These are phyloP conservation scores for Vickermania spadyakhi DNA, from an alignment of 208 protist genomes.

Conservation along the genomic window DNA sequence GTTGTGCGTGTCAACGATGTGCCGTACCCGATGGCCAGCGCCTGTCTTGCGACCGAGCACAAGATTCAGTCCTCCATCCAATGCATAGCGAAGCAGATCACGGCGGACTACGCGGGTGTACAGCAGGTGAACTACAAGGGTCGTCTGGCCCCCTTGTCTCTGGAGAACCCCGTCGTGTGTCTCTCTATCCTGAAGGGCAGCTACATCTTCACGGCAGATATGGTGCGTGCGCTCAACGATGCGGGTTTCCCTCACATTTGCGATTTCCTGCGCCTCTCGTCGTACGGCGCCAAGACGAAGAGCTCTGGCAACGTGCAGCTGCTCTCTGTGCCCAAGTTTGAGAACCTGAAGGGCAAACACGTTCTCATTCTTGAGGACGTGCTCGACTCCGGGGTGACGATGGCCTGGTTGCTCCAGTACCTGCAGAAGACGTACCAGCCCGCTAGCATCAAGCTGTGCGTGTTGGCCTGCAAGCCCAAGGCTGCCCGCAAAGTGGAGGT, in stretches of 20 bases:
- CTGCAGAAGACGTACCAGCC: slow-evolving; percentile 32
- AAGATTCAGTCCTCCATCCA: slow-evolving; percentile 50
- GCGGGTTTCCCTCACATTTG: slow-evolving; percentile 56
- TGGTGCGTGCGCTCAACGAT: slow-evolving; percentile 75
- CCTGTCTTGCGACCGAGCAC: slow-evolving; percentile 60
- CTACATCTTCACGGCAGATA: slow-evolving; percentile 88
- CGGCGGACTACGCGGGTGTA: slow-evolving; percentile 38
- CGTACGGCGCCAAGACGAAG: slow-evolving; percentile 56
- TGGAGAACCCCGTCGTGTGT: slow-evolving; percentile 78
- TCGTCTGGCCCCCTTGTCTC: slow-evolving; percentile 36
- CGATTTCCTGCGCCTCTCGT: slow-evolving; percentile 78
- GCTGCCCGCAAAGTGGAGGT: slow-evolving; percentile 49
- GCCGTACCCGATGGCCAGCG: slow-evolving; percentile 71
- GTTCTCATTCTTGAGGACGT: slow-evolving; percentile 89
- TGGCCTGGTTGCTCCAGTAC: slow-evolving; percentile 43
- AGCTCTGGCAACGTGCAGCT: slow-evolving; percentile 59
- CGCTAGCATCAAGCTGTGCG: slow-evolving; percentile 52
- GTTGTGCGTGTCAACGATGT: slow-evolving; percentile 57
- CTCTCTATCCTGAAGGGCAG: slow-evolving; percentile 86
- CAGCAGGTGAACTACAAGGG: slow-evolving; percentile 31
- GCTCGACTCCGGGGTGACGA: slow-evolving; percentile 70
- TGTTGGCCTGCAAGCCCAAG: slow-evolving; percentile 71
- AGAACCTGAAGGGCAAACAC: slow-evolving; percentile 63
- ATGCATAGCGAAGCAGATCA: slow-evolving; percentile 40
- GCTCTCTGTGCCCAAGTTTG: slow-evolving; percentile 40